Base-by-base conservation (phyloP, 2,329 filamentous ascomycete species). In the Calonectria hawksworthii region DNA sequence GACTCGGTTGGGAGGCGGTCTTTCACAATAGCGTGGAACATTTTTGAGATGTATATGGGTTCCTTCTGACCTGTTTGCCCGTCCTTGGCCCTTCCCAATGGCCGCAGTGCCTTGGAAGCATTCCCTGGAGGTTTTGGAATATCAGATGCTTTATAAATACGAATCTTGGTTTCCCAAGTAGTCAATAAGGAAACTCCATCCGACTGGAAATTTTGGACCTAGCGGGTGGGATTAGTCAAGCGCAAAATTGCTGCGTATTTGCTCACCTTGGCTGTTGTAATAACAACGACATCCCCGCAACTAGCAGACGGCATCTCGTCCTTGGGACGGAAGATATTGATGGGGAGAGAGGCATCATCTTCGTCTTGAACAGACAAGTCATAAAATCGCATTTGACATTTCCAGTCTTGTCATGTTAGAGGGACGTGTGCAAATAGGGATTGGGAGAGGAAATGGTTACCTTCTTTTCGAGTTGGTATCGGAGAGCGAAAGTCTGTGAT, bases 401-500 rank as follows among this genome's bases (percentile, higher is more conserved):
- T 94, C 79, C 84, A 90, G 78, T 93, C 92, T 93, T 67, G 1
- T 4, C 32, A 51, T 41, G 71, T 75, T 65, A 74, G 73, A 47
- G 73, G 73, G 47, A 72, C 59, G 36, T 59, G 44, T 41, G 52
- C 32, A 26, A 59, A 28, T 21, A n/a, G 18, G 32, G 56, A 41
- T 36, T n/a, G 28, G n/a, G 8, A 30, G 30, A 26, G 10, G 68
- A 47, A 44, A 34, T 2, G 16, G 83, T 77, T 84, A 89, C 94
- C 93, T 30, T 83, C 80, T 28, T 90, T 89, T 69, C 75, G 86
- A 1, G 92, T 92, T 14, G 82, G 71, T 0, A 86, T 87, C 1
- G 92, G 90, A 0, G 88, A 84, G 72, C 91, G 88, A 64, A 88
- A 89, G 78, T 96, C 94, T 67, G 91, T 90, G 4, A 96, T 90